Percentiles rank a stretch among this genome's conserved stretches.
These are phyloP conservation scores for Verbena officinalis DNA, from an alignment of 257 asterid species.

Conservation along the genomic window DNA sequence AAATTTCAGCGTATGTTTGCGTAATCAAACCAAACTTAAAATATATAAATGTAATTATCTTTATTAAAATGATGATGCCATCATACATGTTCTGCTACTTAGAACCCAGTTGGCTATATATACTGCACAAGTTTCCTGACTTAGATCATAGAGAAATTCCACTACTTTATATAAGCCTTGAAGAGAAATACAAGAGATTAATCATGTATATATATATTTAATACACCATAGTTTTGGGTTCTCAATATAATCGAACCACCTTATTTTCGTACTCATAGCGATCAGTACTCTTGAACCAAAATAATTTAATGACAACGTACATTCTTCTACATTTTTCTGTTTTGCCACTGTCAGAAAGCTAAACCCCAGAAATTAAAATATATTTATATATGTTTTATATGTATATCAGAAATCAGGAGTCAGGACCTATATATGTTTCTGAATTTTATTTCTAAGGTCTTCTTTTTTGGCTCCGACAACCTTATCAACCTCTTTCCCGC, in stretches of 20 bases:
- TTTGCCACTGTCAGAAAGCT: background rate
- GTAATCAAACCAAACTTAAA: too few relatives aligned
- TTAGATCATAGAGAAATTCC: background rate
- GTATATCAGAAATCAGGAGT: too few relatives aligned
- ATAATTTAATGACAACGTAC: background rate
- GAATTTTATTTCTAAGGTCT: slow-evolving; percentile 56
- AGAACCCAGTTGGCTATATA: too few relatives aligned
- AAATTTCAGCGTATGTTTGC: too few relatives aligned
- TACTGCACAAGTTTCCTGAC: too few relatives aligned
- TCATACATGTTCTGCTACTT: too few relatives aligned
- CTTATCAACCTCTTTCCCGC: slow-evolving; percentile 66
- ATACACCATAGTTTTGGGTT: background rate
- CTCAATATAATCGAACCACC: background rate
- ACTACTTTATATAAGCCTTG: background rate
- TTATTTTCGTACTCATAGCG: background rate
- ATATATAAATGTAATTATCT: too few relatives aligned
- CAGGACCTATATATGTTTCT: slow-evolving; percentile 51
- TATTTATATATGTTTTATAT: background rate
- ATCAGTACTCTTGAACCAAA: background rate
- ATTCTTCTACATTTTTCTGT: slow-evolving; percentile 4
- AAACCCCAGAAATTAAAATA: background rate
- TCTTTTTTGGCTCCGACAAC: slow-evolving; percentile 60
- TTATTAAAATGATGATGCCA: too few relatives aligned
- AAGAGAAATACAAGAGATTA: slow-evolving; percentile 4
- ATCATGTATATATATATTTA: background rate